Conservation (phyloP, 78 protist genomes). For the slime mould (Dictyostelium discoideum) region DNA sequence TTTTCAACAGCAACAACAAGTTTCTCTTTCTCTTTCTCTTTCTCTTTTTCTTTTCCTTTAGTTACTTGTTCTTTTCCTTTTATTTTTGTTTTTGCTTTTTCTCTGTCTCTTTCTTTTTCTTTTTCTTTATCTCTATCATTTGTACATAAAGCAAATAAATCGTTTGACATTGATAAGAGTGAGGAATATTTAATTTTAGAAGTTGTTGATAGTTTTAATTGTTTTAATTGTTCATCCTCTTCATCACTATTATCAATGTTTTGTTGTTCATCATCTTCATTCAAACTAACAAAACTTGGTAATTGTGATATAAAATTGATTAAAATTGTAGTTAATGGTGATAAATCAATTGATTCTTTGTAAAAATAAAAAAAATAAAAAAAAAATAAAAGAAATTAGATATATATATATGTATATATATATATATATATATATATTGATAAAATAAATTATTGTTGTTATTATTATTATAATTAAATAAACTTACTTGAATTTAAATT, state of each 20-base stretch:
- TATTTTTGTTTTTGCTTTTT: not conserved
- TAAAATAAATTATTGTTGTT: not conserved
- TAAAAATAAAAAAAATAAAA: not conserved
- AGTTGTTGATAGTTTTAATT: not conserved
- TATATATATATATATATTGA: not conserved
- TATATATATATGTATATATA: not conserved
- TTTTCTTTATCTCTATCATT: not conserved
- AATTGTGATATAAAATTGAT: slow-evolving; percentile 53
- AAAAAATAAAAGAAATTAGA: not conserved
- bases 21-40: slow-evolving; percentile 1
- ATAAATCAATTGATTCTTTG: not conserved
- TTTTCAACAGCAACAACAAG: not conserved
- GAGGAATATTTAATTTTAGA: not conserved
- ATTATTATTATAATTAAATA: not conserved
- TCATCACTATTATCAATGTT: not conserved
- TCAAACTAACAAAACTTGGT: slow-evolving; percentile 8
- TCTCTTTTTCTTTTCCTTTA: not conserved
- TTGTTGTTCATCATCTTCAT: not conserved
- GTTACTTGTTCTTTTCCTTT: not conserved
- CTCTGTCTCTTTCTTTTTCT: not conserved
- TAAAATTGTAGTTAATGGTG: slow-evolving; percentile 49
- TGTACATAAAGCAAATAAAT: not conserved
- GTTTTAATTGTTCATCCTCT: not conserved
- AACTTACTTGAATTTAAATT: slow-evolving; percentile 29
- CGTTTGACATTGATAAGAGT: not conserved